phyloP scores from a whole-genome alignment of 2,329 filamentous ascomycete genomes.

The Passalora sequoiae region DNA sequence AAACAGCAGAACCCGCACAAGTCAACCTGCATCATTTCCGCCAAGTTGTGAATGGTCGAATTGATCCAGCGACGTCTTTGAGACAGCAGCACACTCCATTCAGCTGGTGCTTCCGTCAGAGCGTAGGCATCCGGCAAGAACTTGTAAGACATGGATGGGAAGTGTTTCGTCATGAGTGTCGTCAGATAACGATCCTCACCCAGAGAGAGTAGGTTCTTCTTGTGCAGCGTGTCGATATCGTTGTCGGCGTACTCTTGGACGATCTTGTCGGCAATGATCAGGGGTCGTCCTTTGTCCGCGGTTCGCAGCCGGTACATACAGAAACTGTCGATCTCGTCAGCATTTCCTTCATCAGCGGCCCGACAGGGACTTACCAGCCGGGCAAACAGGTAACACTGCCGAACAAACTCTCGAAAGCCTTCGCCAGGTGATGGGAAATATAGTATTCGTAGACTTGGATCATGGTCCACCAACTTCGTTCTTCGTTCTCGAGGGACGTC shows the following conservation, averaged over 20 bases:
- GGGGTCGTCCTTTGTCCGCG: constrained; percentile 85
- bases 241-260: constrained; percentile 85
- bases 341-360: constrained; percentile 83
- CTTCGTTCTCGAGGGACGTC: constrained; percentile 86
- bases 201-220: constrained; percentile 95
- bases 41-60: constrained; percentile 95
- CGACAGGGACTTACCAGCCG: constrained; percentile 99
- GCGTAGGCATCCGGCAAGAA: constrained; percentile 88
- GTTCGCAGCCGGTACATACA: constrained; percentile 97
- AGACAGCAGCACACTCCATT: constrained; percentile 89
- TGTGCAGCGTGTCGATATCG: constrained; percentile 94
- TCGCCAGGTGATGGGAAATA: constrained; percentile 94
- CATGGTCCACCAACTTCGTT: constrained; percentile 92
- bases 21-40: constrained; percentile 86
- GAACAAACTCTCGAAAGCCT: constrained; percentile 96
- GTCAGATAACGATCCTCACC: constrained; percentile 98
- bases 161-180: constrained; percentile 85
- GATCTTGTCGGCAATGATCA: constrained; percentile 91
- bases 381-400: constrained; percentile 96
- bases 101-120: constrained; percentile 94
- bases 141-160: constrained; percentile 95
- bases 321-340: constrained; percentile 60
- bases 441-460: constrained; percentile 99
- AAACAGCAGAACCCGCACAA: constrained; percentile 99
- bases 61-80: constrained; percentile 99